A percentile compares a stretch with the other conserved stretches of the same genome.
These are phyloP conservation scores for Cryptococcus sp. DNA, from an alignment of 1,284 basidiomycete species.

Conservation along the genomic window DNA sequence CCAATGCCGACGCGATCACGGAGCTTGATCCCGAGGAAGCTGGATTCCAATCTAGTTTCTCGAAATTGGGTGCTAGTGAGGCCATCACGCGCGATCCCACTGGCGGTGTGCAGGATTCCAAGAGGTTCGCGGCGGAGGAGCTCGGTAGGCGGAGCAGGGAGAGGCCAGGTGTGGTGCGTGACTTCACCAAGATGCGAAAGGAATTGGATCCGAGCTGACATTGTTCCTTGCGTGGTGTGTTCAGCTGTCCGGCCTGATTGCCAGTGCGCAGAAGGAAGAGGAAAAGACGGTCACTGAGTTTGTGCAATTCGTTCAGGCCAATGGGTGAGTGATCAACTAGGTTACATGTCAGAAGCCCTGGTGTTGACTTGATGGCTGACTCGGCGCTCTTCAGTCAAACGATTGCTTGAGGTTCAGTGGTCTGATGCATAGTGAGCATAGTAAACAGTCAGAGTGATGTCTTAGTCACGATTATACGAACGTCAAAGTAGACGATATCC, in stretches of 20 bases:
- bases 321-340: conserved; percentile 33
- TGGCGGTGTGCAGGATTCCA: conserved; percentile 52
- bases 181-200: too few relatives aligned
- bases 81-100: conserved; percentile 53
- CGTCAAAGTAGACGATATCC: too few relatives aligned
- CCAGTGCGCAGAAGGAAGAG: conserved; percentile 42
- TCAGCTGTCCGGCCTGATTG: conserved; percentile 41
- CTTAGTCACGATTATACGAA: too few relatives aligned
- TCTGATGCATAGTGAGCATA: too few relatives aligned
- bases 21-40: conserved; percentile 81
- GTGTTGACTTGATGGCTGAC: too few relatives aligned
- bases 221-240: not conserved
- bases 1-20: conserved; percentile 59
- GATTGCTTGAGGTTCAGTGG: too few relatives aligned
- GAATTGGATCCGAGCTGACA: not conserved
- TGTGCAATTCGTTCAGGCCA: conserved; percentile 45
- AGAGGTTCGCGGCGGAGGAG: conserved; percentile 49
- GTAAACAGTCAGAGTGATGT: too few relatives aligned
- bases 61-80: conserved; percentile 78
- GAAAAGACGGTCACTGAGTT: conserved; percentile 41
- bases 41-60: conserved; percentile 92
- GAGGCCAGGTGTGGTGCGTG: conserved; percentile 51
- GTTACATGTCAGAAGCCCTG: too few relatives aligned
- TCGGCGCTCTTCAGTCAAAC: too few relatives aligned
- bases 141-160: conserved; percentile 43